Evolutionary conservation across 306 rosid species (phyloP).

Genomic region (Lablab purpureus): DNA sequence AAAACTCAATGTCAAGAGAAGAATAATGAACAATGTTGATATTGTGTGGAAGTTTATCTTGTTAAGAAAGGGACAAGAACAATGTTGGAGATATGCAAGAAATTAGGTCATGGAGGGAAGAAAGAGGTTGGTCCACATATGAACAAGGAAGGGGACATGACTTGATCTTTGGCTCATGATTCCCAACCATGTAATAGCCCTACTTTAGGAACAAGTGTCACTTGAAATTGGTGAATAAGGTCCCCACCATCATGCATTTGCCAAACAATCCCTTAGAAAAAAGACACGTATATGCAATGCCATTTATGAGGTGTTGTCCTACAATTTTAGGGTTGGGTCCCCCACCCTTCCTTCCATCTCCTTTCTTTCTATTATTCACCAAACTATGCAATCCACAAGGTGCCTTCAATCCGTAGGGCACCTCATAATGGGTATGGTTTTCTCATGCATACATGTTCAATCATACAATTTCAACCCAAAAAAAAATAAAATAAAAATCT

Average conservation of each 20-base stretch:
- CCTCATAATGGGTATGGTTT: too few relatives aligned
- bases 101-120: neutral
- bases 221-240: neutral
- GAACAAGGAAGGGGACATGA: slow-evolving; percentile 13
- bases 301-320: neutral
- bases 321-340: neutral
- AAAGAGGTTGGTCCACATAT: neutral
- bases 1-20: neutral
- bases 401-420: neutral
- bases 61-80: slow-evolving; percentile 19
- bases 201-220: slow-evolving; percentile 26
- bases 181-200: neutral
- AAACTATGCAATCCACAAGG: neutral
- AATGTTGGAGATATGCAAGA: neutral
- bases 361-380: neutral
- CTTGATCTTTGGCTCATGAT: neutral
- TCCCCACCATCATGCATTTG: neutral
- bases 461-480: too few relatives aligned
- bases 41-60: neutral
- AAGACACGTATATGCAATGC: slow-evolving; percentile 32
- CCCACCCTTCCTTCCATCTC: neutral
- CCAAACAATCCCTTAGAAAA: neutral
- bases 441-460: too few relatives aligned
- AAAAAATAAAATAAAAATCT: too few relatives aligned
- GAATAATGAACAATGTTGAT: too few relatives aligned